phyloP scores from a whole-genome alignment of 352 stramenopile genomes.

The Phytophthora capsici region DNA sequence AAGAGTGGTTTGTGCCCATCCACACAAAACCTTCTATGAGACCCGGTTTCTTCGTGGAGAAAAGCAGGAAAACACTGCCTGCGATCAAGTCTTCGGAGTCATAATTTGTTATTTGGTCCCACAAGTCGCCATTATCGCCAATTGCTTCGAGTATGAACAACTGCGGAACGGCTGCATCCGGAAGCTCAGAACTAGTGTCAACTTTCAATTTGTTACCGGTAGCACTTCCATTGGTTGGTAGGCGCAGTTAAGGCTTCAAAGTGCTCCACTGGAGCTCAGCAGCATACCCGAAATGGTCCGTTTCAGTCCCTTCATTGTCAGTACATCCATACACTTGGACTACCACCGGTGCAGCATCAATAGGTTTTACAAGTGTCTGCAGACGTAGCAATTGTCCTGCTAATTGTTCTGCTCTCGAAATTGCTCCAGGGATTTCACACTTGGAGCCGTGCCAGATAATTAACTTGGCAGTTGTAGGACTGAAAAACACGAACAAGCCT shows the following conservation, averaged over 20 bases:
- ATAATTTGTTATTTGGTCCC: constrained; percentile 67
- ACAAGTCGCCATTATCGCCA: constrained; percentile 14
- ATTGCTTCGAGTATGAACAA: constrained; percentile 52
- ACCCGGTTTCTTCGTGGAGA: constrained; percentile 2
- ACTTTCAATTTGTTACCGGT: neutral
- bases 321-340: constrained; percentile 8
- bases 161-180: constrained; percentile 9
- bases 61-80: constrained; percentile 46
- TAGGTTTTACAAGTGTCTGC: constrained; percentile 9
- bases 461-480: constrained; percentile 19
- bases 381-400: constrained; percentile 35
- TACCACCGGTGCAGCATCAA: constrained; percentile 4
- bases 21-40: constrained; percentile 40
- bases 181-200: neutral
- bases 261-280: constrained; percentile 45
- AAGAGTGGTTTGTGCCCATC: constrained; percentile 36
- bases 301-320: constrained; percentile 6
- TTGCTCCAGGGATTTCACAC: constrained; percentile 38
- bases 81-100: constrained; percentile 62
- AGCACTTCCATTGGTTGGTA: constrained; percentile 2
- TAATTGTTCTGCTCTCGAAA: constrained; percentile 22
- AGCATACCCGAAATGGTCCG: constrained; percentile 48
- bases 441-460: constrained; percentile 49
- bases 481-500: constrained; percentile 59
- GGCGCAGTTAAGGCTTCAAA: neutral